Base-by-base conservation (phyloP, 2,329 filamentous ascomycete species). In the Aspergillus sp. region DNA sequence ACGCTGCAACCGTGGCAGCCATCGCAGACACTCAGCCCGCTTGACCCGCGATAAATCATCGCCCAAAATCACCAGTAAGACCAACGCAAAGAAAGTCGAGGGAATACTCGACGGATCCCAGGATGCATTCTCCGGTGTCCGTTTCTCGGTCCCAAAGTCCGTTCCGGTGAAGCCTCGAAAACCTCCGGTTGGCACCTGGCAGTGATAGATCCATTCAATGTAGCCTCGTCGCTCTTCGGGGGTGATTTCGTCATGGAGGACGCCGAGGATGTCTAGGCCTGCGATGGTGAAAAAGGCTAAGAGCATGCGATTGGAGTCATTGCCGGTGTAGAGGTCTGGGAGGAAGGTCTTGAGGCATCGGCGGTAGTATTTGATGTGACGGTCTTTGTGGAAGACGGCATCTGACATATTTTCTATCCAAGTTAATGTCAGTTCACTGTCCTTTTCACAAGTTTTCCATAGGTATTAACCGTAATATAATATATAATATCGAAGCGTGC, bases 321-420 rank as follows among this genome's bases (percentile, higher is more conserved):
- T 93, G 65, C 83, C 78, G 13, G 88, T 94, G 74, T 97, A 98
- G 53, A 82, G 78, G 41, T 83, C 79, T 0, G 93, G 93, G 5
- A 98, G 82, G 52, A 85, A 79, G 20, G 84, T 85, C 65, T 85
- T 86, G 55, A 93, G 79, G 66, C 91, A 96, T 64, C 90, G 84
- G 56, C 90, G 81, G 85, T 90, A 98, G 78, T 96, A 98, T 64
- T 86, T 88, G 64, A 93, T 75, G 67, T 98, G 93, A 49, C 77
- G 79, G 43, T 80, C 74, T 49, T 76, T 81, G 62, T 62, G 62
- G 52, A 71, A 66, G 17, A 48, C 46, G 15, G 59, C 48, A 30
- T 59, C 59, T 7, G 37, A 20, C 37, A 39, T 39, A 10, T 39
- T 12, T 5, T 7, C 37, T 39, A 19, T 19, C 3, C 10, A n/a